Base-by-base conservation (phyloP, 1,139 yeast genomes). In the Pichia sp. region DNA sequence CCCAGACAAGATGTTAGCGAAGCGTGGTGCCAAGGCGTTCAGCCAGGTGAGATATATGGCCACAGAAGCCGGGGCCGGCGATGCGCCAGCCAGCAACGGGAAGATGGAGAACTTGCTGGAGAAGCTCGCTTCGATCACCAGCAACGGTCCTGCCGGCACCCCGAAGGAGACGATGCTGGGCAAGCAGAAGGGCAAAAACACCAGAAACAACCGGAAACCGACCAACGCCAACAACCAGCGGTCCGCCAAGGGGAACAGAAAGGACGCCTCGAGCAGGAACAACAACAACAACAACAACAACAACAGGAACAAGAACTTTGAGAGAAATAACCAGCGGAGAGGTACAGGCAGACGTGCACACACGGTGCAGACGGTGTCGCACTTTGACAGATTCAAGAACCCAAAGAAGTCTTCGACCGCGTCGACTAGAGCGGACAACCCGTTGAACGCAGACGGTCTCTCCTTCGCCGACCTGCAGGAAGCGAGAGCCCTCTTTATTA, bases 351-450 rank as follows among this genome's bases (percentile, higher is more conserved):
- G 30, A 19, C 45, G 30, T n/a, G 1, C 13, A 4, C 44, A 16
- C 15, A 31, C 13, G 6, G 41, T 19, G 23, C 57, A 54, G 52
- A 57, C 61, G 2, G 55, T 59, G 16, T 59, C 61, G n/a, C 55
- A 53, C 36, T 59, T 52, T 40, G 61, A 59, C 44, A 53, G 56
- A 34, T 52, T 52, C 16, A 57, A 47, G 43, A 59, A 59, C 19
- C 50, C 53, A 36, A 49, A 49, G 26, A 46, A 47, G 15, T 11
- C 42, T 1, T 16, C 42, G 10, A 11, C 31, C 6, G 26, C 50
- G 26, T 50, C 38, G 15, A 23, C 40, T 11, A 19, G 43, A 6
- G 11, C 50, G 8, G 19, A 36, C 11, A 8, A 7, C 13, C 16
- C 11, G 15, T 52, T 59, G 23, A 59, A 58, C 34, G 38, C 45